Evolutionary conservation across 2,329 filamentous ascomycete species (phyloP).

Genomic region (Akanthomyces lecanii): DNA sequence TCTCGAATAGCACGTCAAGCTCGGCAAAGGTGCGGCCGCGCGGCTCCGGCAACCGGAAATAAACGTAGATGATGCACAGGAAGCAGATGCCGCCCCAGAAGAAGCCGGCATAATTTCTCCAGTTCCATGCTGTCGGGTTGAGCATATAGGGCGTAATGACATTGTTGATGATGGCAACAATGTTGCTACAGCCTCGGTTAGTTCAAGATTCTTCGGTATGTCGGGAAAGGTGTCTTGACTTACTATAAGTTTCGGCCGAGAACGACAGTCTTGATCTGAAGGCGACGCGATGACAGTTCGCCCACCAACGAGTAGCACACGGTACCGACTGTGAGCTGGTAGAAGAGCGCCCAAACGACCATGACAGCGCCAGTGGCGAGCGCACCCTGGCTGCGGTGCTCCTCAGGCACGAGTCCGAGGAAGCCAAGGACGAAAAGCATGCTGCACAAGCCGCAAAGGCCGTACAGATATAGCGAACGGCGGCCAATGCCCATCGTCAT

Average conservation of each 20-base stretch:
- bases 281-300: constrained; percentile 74
- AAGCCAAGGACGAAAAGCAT: constrained; percentile 86
- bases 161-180: constrained; percentile 75
- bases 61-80: constrained; percentile 66
- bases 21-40: constrained; percentile 78
- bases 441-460: constrained; percentile 64
- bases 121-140: constrained; percentile 82
- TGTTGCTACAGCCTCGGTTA: constrained; percentile 48
- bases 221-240: constrained; percentile 25
- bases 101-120: constrained; percentile 82
- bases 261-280: constrained; percentile 90
- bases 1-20: constrained; percentile 79
- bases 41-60: constrained; percentile 77
- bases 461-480: constrained; percentile 70
- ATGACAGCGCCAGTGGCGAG: constrained; percentile 82
- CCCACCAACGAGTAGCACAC: constrained; percentile 86
- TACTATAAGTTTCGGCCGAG: constrained; percentile 73
- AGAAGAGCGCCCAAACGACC: constrained; percentile 75
- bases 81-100: constrained; percentile 84
- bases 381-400: constrained; percentile 56
- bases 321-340: constrained; percentile 83
- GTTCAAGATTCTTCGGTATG: too few species aligned
- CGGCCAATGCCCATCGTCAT: constrained; percentile 74
- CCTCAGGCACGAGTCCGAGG: constrained; percentile 65
- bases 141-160: constrained; percentile 91